phyloP scores from a whole-genome alignment of 257 asterid species.

The Nyctanthes arbortristis region DNA sequence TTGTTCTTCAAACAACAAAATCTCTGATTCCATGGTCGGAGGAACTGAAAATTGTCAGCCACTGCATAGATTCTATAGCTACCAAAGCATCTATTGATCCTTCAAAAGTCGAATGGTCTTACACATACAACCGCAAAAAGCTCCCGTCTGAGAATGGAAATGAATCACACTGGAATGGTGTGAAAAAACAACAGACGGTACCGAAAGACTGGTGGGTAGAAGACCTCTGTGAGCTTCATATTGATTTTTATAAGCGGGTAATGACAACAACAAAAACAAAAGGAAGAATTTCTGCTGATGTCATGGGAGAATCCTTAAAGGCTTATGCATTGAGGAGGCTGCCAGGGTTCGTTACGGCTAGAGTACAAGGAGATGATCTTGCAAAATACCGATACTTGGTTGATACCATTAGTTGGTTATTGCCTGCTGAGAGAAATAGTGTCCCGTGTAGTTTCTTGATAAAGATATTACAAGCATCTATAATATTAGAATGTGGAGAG shows the following conservation, averaged over 20 bases:
- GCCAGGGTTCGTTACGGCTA: constrained; percentile 58
- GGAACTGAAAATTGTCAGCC: constrained; percentile 66
- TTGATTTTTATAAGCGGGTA: constrained; percentile 65
- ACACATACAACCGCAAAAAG: constrained; percentile 65
- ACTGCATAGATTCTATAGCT: constrained; percentile 66
- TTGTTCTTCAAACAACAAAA: constrained; percentile 79
- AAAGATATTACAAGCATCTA: constrained; percentile 61
- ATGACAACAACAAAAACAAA: constrained; percentile 56
- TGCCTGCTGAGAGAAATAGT: constrained; percentile 55
- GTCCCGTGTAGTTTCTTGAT: constrained; percentile 63
- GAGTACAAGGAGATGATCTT: constrained; percentile 46
- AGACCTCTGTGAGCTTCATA: constrained; percentile 80
- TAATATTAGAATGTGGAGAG: constrained; percentile 57
- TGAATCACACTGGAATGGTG: constrained; percentile 56
- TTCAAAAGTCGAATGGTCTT: constrained; percentile 72
- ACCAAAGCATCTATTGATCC: constrained; percentile 62
- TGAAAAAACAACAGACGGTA: constrained; percentile 56
- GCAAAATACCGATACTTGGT: constrained; percentile 58
- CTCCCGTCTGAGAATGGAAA: constrained; percentile 53
- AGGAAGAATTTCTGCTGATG: constrained; percentile 53
- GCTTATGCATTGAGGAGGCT: constrained; percentile 58
- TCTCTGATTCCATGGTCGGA: constrained; percentile 70
- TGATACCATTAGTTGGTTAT: constrained; percentile 50
- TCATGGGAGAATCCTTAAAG: constrained; percentile 70
- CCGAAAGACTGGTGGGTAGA: constrained; percentile 96